Percentiles rank a stretch among this genome's conserved stretches.
Conservation (phyloP, 306 rosid genomes). For the Cicer pinnatifidum region DNA sequence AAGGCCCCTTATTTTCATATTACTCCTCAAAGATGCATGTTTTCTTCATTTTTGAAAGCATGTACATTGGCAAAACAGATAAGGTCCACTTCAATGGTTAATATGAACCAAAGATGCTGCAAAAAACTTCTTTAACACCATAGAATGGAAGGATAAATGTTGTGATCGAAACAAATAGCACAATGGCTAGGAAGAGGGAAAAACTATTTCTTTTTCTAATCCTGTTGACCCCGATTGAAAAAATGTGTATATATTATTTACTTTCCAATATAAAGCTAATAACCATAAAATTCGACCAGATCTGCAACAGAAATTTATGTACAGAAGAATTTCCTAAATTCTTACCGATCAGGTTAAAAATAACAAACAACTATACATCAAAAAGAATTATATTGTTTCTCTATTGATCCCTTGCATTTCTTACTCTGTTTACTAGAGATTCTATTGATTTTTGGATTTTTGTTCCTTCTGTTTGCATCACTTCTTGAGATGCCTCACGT, state of each 20-base stretch:
- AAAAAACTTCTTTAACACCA: conserved; percentile 26
- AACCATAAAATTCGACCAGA: not conserved
- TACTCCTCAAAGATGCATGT: conserved; percentile 17
- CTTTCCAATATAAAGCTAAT: conserved; percentile 3
- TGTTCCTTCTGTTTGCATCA: conserved; percentile 59
- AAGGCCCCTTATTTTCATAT: conserved; percentile 19
- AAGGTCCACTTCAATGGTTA: conserved; percentile 13
- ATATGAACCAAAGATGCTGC: conserved; percentile 8
- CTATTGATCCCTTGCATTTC: conserved; percentile 58
- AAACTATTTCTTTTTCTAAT: not conserved
- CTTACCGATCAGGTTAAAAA: conserved; percentile 37
- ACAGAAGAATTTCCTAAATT: conserved; percentile 48
- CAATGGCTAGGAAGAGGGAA: not conserved
- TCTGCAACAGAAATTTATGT: conserved; percentile 36
- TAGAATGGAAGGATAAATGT: not conserved
- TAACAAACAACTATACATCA: conserved; percentile 39
- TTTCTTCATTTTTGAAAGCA: conserved; percentile 20
- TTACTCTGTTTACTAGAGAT: conserved; percentile 58
- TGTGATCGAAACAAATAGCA: not conserved
- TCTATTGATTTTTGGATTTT: conserved; percentile 64
- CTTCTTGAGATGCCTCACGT: conserved; percentile 57
- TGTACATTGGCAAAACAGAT: conserved; percentile 11
- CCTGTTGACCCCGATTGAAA: not conserved
- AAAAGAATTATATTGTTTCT: conserved; percentile 41
- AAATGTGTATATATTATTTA: not conserved